These are phyloP conservation scores for Spergularia marina DNA, from an alignment of 148 eudicot genomes.

Conservation along the genomic window DNA sequence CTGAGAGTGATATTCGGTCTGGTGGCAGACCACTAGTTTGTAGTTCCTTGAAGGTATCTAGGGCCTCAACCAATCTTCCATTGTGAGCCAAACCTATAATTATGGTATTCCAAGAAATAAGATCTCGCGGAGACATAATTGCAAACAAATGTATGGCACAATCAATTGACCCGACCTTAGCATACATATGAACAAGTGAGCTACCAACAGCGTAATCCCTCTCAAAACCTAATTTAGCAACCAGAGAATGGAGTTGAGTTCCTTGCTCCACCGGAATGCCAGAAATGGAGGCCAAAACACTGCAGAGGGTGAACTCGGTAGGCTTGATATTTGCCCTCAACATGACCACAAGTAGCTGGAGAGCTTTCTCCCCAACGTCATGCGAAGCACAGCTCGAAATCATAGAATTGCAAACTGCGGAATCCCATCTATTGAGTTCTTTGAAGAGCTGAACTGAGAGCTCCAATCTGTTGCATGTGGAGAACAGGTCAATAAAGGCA, in stretches of 20 bases:
- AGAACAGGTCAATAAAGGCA: slow-evolving; percentile 75
- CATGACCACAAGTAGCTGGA: slow-evolving; percentile 45
- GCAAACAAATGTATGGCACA: slow-evolving; percentile 44
- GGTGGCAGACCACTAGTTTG: slow-evolving; percentile 44
- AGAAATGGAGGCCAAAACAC: slow-evolving; percentile 45
- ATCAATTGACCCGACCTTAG: slow-evolving; percentile 59
- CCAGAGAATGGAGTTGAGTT: slow-evolving; percentile 61
- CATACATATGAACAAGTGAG: slow-evolving; percentile 72
- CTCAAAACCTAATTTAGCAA: slow-evolving; percentile 53
- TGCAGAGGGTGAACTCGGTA: slow-evolving; percentile 68
- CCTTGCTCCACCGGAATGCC: slow-evolving; percentile 52
- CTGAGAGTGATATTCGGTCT: slow-evolving; percentile 56
- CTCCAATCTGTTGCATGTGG: slow-evolving; percentile 74
- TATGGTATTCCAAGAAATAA: slow-evolving; percentile 75
- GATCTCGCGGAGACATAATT: slow-evolving; percentile 41
- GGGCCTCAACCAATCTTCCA: slow-evolving; percentile 55
- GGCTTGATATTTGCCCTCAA: slow-evolving; percentile 47
- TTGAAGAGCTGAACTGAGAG: slow-evolving; percentile 50
- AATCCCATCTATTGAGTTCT: slow-evolving; percentile 39
- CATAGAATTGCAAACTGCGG: slow-evolving; percentile 66
- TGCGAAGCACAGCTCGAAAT: slow-evolving; percentile 58
- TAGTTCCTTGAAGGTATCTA: slow-evolving; percentile 48
- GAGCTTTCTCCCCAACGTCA: slow-evolving; percentile 45
- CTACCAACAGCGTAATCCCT: slow-evolving; percentile 53
- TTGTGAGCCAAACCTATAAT: slow-evolving; percentile 56